Evolutionary conservation across 2,329 filamentous ascomycete species (phyloP).

Genomic region (Macrophomina tecta): DNA sequence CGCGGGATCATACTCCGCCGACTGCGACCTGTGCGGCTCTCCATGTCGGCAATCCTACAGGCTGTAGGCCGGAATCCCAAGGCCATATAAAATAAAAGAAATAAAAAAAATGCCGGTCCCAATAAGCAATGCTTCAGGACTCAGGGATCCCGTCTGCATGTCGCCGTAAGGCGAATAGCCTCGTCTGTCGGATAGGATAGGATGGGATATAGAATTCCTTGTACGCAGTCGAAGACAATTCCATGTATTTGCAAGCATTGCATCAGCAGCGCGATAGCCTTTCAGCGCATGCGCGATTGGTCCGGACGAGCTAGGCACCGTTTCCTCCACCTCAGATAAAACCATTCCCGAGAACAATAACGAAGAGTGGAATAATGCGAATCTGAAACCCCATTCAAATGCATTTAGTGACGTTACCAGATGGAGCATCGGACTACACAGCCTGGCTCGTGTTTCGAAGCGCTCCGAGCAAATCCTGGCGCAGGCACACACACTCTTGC

Average conservation of each 20-base stretch:
- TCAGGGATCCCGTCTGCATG: neutral
- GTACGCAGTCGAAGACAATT: neutral
- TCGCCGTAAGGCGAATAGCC: conserved; percentile 1
- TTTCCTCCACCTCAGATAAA: neutral
- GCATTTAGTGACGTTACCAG: no score
- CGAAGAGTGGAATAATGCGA: no score
- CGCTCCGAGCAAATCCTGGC: no score
- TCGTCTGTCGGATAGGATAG: neutral
- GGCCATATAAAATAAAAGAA: neutral
- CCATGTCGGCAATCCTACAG: conserved; percentile 9
- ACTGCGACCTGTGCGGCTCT: conserved; percentile 7
- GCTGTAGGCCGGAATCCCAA: neutral
- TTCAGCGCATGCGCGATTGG: neutral
- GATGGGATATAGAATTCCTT: neutral
- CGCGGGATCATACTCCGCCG: conserved; percentile 4
- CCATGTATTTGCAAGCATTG: neutral
- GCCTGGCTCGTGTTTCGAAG: no score
- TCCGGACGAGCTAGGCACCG: neutral
- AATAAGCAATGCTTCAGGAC: neutral
- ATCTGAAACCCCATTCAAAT: no score
- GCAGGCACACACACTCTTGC: no score
- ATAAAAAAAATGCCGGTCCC: neutral
- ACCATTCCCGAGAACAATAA: neutral
- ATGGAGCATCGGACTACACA: no score
- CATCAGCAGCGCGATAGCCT: neutral